Percentiles rank a stretch among this genome's conserved stretches.
Conservation (phyloP, 768 basidiomycete species). For the Suillus hirtellus region DNA sequence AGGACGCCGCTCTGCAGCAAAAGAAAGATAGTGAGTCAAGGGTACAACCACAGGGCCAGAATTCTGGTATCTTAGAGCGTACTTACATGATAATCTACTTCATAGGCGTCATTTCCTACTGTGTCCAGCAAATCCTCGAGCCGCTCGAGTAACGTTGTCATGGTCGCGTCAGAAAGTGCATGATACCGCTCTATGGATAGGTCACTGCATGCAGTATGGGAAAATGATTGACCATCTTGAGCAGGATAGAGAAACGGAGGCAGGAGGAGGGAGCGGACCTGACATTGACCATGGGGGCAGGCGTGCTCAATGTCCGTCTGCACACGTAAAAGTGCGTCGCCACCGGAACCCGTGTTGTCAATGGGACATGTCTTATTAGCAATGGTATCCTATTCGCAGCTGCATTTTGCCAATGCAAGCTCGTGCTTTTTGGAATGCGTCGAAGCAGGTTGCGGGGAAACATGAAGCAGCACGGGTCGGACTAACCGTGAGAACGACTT, state of each 20-base stretch:
- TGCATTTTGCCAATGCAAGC: conserved; percentile 3
- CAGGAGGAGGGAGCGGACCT: conserved; percentile 41
- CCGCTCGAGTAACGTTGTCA: conserved; percentile 73
- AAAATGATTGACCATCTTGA: neutral
- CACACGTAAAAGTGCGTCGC: conserved; percentile 11
- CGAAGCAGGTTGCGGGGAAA: conserved; percentile 8
- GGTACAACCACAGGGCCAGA: neutral
- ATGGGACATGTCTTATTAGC: neutral
- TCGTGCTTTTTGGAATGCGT: conserved; percentile 4
- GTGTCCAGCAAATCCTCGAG: conserved; percentile 74
- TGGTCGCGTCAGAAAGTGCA: conserved; percentile 67
- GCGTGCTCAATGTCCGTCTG: conserved; percentile 42
- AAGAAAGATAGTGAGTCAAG: neutral
- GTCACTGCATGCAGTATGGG: conserved; percentile 33
- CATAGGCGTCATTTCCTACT: conserved; percentile 54
- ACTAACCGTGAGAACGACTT: conserved; percentile 2
- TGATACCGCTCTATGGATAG: conserved; percentile 72
- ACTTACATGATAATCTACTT: conserved; percentile 88
- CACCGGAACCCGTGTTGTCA: neutral
- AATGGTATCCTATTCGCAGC: neutral
- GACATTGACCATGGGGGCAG: conserved; percentile 55
- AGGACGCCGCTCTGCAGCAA: conserved; percentile 79
- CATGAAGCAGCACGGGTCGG: conserved; percentile 3
- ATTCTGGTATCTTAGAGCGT: neutral
- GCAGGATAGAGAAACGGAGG: neutral